Conservation (phyloP, 2,329 filamentous ascomycete species). For the Paecilomyces dactylethromorphus region DNA sequence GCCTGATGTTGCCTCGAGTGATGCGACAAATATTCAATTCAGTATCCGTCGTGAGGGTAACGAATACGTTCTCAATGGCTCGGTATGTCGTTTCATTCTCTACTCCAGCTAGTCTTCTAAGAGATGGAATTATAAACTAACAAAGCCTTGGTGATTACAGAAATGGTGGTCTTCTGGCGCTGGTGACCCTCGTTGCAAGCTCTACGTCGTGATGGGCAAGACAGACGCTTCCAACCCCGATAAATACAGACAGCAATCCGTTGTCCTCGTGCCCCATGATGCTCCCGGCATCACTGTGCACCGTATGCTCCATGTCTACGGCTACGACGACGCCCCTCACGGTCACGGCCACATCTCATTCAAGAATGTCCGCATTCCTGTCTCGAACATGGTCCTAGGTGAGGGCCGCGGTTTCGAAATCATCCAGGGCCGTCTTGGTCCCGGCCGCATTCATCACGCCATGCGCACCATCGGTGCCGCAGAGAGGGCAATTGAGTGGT, state of each 20-base stretch:
- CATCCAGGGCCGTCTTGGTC: slow-evolving; percentile 92
- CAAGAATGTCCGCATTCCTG: slow-evolving; percentile 81
- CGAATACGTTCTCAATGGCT: slow-evolving; percentile 85
- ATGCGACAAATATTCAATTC: slow-evolving; percentile 89
- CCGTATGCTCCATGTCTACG: slow-evolving; percentile 89
- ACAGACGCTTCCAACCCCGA: slow-evolving; percentile 68
- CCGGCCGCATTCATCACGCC: slow-evolving; percentile 93
- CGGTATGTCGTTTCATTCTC: slow-evolving; percentile 44
- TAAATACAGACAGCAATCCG: slow-evolving; percentile 84
- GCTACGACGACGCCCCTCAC: slow-evolving; percentile 96
- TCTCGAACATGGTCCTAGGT: slow-evolving; percentile 77
- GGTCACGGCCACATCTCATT: slow-evolving; percentile 92
- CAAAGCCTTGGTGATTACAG: slow-evolving; percentile 34
- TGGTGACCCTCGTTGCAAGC: slow-evolving; percentile 81
- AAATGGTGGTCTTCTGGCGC: slow-evolving; percentile 99
- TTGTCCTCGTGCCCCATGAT: slow-evolving; percentile 76
- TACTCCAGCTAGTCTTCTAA: not conserved
- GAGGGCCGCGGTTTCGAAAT: slow-evolving; percentile 96
- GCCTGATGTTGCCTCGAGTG: slow-evolving; percentile 77
- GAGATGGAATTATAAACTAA: slow-evolving; percentile 11
- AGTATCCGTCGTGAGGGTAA: slow-evolving; percentile 76
- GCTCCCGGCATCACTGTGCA: slow-evolving; percentile 85
- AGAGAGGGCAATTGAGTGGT: slow-evolving; percentile 87
- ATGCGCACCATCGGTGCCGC: slow-evolving; percentile 92
- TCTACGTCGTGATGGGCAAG: slow-evolving; percentile 98